phyloP scores from a whole-genome alignment of 441 rosid species.

The Aleurites moluccanus region DNA sequence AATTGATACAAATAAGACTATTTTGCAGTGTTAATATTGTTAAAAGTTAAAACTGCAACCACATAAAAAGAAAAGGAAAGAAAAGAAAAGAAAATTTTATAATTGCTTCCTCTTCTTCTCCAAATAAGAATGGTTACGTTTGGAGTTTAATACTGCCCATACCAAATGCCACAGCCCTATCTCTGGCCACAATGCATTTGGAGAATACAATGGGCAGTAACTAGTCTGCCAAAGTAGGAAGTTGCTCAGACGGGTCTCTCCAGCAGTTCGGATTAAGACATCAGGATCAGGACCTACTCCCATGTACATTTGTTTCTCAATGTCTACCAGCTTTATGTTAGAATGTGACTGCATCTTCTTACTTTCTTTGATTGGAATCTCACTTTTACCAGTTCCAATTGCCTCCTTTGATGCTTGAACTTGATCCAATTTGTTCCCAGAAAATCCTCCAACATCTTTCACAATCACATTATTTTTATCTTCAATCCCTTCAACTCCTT shows the following conservation, averaged over 20 bases:
- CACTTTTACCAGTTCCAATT: background rate
- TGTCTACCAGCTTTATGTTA: slow-evolving; percentile 43
- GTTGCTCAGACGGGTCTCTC: slow-evolving; percentile 72
- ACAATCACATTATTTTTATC: slow-evolving; percentile 18
- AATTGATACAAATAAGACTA: background rate
- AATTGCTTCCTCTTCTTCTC: slow-evolving; percentile 63
- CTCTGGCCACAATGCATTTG: slow-evolving; percentile 71
- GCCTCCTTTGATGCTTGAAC: slow-evolving; percentile 4
- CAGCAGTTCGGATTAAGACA: slow-evolving; percentile 62
- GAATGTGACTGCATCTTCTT: slow-evolving; percentile 11
- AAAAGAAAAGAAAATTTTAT: background rate
- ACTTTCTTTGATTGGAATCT: slow-evolving; percentile 8
- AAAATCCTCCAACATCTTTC: background rate
- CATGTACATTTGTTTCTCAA: slow-evolving; percentile 64
- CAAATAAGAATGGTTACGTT: slow-evolving; percentile 47
- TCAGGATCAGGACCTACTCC: slow-evolving; percentile 71
- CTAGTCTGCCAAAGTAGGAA: slow-evolving; percentile 72
- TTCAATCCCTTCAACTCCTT: slow-evolving; percentile 2
- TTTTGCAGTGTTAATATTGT: background rate
- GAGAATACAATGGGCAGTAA: slow-evolving; percentile 47
- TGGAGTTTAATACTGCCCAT: slow-evolving; percentile 57
- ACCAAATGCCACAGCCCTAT: slow-evolving; percentile 61
- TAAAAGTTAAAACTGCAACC: background rate
- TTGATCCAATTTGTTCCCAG: slow-evolving; percentile 19
- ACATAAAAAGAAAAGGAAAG: background rate